Evolutionary conservation across 2,329 filamentous ascomycete species (phyloP).

Genomic region (Colletotrichum horii): DNA sequence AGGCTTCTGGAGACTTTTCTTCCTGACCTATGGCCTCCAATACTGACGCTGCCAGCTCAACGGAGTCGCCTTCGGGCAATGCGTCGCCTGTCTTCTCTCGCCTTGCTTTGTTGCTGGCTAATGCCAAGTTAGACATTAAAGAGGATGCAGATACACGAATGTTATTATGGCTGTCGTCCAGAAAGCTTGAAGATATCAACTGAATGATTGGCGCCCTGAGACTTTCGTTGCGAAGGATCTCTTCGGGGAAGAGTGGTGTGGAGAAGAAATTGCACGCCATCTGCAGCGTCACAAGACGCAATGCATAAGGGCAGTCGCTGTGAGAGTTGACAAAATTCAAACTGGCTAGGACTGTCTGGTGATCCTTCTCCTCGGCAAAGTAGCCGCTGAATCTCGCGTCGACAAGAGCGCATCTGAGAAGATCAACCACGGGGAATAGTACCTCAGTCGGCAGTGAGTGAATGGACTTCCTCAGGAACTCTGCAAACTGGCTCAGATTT

Average conservation of each 20-base stretch:
- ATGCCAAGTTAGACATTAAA: slow-evolving; percentile 81
- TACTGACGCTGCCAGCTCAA: slow-evolving; percentile 82
- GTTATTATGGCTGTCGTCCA: slow-evolving; percentile 76
- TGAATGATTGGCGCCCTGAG: slow-evolving; percentile 67
- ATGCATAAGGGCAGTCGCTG: slow-evolving; percentile 73
- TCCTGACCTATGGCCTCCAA: slow-evolving; percentile 73
- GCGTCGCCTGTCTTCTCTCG: slow-evolving; percentile 60
- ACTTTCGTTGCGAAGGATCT: slow-evolving; percentile 57
- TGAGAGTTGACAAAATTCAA: slow-evolving; percentile 63
- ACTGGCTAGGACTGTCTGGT: slow-evolving; percentile 67
- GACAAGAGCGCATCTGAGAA: slow-evolving; percentile 77
- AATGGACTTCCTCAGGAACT: slow-evolving; percentile 63
- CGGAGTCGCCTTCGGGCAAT: slow-evolving; percentile 72
- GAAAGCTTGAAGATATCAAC: slow-evolving; percentile 77
- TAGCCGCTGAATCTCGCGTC: slow-evolving; percentile 82
- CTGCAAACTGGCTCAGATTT: slow-evolving; percentile 68
- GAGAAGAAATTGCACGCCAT: slow-evolving; percentile 86
- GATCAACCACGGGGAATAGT: slow-evolving; percentile 84
- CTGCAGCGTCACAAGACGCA: slow-evolving; percentile 84
- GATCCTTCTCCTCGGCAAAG: slow-evolving; percentile 76
- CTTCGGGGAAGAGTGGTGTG: slow-evolving; percentile 71
- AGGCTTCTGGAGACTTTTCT: slow-evolving; percentile 68
- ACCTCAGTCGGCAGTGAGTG: slow-evolving; percentile 63
- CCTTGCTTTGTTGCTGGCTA: slow-evolving; percentile 71
- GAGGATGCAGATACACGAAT: slow-evolving; percentile 83